Evolutionary conservation across 2,329 filamentous ascomycete species (phyloP).

Genomic region (Microcera coccophila): DNA sequence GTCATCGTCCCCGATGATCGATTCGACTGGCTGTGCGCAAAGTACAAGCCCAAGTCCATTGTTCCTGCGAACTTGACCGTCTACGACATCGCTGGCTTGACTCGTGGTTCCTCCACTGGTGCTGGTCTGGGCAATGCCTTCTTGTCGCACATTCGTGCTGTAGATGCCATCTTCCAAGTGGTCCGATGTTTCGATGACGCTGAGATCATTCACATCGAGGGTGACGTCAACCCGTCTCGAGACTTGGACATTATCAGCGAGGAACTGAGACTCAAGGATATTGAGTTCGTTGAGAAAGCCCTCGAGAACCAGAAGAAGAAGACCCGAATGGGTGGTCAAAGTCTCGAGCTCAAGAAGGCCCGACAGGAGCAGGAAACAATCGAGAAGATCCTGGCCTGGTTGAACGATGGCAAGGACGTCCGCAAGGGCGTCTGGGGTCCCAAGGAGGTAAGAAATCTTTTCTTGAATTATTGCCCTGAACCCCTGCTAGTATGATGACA

Average conservation of each 20-base stretch:
- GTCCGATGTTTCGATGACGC: constrained; percentile 97
- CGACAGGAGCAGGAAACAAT: constrained; percentile 92
- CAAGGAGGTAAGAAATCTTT: constrained; percentile 76
- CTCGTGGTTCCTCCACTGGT: constrained; percentile 91
- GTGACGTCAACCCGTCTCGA: constrained; percentile 90
- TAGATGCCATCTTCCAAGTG: constrained; percentile 97
- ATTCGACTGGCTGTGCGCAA: constrained; percentile 91
- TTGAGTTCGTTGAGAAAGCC: constrained; percentile 96
- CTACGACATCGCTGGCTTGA: constrained; percentile 97
- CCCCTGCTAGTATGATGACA: constrained; percentile 74
- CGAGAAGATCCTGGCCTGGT: constrained; percentile 78
- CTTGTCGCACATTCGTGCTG: constrained; percentile 96
- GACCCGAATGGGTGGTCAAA: constrained; percentile 89
- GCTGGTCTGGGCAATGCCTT: constrained; percentile 97
- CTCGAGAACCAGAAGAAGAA: constrained; percentile 90
- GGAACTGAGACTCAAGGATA: constrained; percentile 95
- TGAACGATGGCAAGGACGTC: constrained; percentile 89
- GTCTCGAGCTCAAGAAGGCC: constrained; percentile 95
- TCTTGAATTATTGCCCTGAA: constrained; percentile 12
- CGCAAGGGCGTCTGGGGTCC: constrained; percentile 84
- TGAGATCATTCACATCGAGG: constrained; percentile 99
- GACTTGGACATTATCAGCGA: constrained; percentile 97
- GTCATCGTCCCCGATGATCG: constrained; percentile 95
- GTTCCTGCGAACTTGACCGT: constrained; percentile 98
- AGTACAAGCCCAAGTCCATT: constrained; percentile 95